Evolutionary conservation across 169 alveolate species (phyloP).

Genomic region (Plasmodium billcollinsi): DNA sequence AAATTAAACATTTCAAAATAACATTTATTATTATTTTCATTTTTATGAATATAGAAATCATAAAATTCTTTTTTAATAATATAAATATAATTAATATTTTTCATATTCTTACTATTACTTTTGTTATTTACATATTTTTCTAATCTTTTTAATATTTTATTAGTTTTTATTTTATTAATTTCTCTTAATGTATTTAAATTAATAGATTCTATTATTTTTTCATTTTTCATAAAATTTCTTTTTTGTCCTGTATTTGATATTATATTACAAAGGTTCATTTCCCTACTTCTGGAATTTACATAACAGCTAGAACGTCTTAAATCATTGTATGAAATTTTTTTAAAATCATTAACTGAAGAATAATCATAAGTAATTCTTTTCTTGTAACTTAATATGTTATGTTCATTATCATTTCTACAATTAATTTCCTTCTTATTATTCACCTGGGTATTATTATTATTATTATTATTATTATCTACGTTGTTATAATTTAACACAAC

Average conservation of each 20-base stretch:
- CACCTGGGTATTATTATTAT: no score
- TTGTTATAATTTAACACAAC: no score
- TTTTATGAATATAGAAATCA: slow-evolving; percentile 31
- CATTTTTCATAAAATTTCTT: neutral
- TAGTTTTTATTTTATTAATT: slow-evolving; percentile 10
- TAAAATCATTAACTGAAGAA: neutral
- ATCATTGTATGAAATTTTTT: neutral
- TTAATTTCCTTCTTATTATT: no score
- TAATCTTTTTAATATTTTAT: slow-evolving; percentile 35
- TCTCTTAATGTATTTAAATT: neutral
- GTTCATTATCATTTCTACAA: no score
- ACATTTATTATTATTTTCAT: slow-evolving; percentile 22
- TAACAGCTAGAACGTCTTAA: neutral
- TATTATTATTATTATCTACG: no score
- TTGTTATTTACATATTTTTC: slow-evolving; percentile 37
- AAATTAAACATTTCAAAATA: slow-evolving; percentile 54
- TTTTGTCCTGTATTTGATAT: neutral
- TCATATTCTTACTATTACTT: slow-evolving; percentile 15
- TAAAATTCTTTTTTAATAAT: slow-evolving; percentile 55
- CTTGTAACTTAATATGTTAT: neutral
- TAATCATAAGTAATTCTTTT: slow-evolving; percentile 17
- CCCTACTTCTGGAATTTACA: neutral
- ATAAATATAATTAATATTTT: slow-evolving; percentile 41
- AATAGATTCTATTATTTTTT: neutral
- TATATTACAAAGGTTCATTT: neutral